Percentiles rank a stretch among this genome's conserved stretches.
Conservation (phyloP, 2,329 filamentous ascomycete genomes). For the Trichocomaceae sp. region DNA sequence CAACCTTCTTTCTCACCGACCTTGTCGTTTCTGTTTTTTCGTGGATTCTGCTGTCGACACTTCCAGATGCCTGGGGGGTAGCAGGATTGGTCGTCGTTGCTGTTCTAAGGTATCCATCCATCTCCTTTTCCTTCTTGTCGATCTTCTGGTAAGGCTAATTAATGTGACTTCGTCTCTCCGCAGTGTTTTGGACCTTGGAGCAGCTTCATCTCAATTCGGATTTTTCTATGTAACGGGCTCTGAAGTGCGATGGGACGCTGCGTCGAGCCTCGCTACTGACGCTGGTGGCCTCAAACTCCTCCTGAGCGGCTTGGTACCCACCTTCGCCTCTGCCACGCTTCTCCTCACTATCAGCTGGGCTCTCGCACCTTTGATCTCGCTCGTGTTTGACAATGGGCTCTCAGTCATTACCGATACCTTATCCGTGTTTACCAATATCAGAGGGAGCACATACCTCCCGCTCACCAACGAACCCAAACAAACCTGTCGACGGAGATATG, state of each 20-base stretch:
- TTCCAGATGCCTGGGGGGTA: slow-evolving; percentile 13
- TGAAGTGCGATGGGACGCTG: slow-evolving; percentile 28
- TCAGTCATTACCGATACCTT: slow-evolving; percentile 17
- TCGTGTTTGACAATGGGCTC: slow-evolving; percentile 20
- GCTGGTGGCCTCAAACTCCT: slow-evolving; percentile 25
- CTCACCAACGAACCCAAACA: slow-evolving; percentile 9
- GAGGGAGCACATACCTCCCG: slow-evolving; percentile 15
- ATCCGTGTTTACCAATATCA: slow-evolving; percentile 10
- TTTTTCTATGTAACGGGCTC: slow-evolving; percentile 29
- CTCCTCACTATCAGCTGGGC: slow-evolving; percentile 20
- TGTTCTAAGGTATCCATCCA: slow-evolving; percentile 20
- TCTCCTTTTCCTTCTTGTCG: background rate
- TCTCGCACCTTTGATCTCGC: slow-evolving; percentile 17
- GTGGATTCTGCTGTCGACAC: slow-evolving; percentile 21
- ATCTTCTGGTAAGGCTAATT: background rate
- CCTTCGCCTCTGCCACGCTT: slow-evolving; percentile 17
- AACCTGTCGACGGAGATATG: background rate
- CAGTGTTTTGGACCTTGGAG: slow-evolving; percentile 20
- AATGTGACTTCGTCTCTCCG: background rate
- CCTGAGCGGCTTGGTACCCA: slow-evolving; percentile 25
- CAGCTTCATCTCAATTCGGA: slow-evolving; percentile 24
- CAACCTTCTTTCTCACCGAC: slow-evolving; percentile 27
- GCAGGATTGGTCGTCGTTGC: slow-evolving; percentile 17
- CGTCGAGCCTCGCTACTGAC: slow-evolving; percentile 24
- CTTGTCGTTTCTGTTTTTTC: slow-evolving; percentile 17